phyloP scores from a whole-genome alignment of 73 alveolate genomes.

The Diophrys appendiculata region DNA sequence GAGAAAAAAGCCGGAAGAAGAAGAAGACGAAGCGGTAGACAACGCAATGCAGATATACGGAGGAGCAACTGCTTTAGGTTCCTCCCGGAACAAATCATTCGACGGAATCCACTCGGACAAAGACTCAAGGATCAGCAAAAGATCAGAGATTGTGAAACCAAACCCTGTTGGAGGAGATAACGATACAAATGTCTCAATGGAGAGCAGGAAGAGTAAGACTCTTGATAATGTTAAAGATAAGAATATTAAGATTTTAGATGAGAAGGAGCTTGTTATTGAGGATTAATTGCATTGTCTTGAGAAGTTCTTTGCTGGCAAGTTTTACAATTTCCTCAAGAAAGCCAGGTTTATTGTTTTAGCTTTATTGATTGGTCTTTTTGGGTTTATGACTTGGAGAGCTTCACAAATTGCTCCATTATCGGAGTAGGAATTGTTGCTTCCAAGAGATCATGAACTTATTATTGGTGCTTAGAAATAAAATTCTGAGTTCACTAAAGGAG shows the following conservation, averaged over 20 bases:
- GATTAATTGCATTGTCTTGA: background rate
- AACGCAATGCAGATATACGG: too few species aligned
- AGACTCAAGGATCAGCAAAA: background rate
- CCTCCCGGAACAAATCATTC: too few species aligned
- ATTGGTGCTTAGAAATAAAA: background rate
- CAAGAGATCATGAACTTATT: background rate
- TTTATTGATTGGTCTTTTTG: background rate
- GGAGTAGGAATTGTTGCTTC: conserved; percentile 4
- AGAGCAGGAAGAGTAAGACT: background rate
- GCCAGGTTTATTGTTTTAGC: background rate
- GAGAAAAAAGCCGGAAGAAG: background rate
- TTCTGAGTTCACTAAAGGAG: background rate
- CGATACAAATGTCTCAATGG: background rate
- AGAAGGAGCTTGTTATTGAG: too few species aligned
- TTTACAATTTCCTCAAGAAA: background rate
- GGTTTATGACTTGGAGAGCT: background rate
- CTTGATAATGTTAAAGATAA: background rate
- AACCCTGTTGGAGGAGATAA: background rate
- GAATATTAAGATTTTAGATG: background rate
- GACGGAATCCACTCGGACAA: background rate
- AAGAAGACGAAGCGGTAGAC: background rate
- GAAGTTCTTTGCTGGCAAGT: conserved; percentile 7
- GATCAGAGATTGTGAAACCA: background rate
- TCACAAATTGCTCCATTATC: background rate
- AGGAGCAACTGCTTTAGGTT: too few species aligned